Percentiles rank a stretch among this genome's conserved stretches.
phyloP scores from a whole-genome alignment of 2,329 filamentous ascomycete genomes.

The Atkinsonella hypoxylon region DNA sequence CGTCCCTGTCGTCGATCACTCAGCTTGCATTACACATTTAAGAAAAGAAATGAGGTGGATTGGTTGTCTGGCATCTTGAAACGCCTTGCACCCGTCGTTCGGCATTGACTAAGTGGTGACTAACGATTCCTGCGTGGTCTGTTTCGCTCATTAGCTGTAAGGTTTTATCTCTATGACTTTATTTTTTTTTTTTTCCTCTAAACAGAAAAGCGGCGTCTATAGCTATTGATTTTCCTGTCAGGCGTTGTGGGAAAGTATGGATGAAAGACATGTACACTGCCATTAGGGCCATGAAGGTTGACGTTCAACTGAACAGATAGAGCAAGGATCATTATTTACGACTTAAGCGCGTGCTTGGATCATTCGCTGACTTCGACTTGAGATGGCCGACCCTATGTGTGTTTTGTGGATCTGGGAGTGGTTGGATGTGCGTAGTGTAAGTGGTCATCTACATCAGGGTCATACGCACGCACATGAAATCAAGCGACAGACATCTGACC shows the following conservation, averaged over 20 bases:
- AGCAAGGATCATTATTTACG: slow-evolving; percentile 3
- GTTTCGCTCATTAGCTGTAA: neutral
- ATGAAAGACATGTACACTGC: slow-evolving; percentile 18
- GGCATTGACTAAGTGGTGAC: neutral
- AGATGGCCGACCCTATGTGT: too few species aligned
- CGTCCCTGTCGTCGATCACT: neutral
- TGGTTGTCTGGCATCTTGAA: neutral
- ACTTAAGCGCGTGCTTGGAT: too few species aligned
- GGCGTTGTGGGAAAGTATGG: slow-evolving; percentile 21
- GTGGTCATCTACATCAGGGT: neutral
- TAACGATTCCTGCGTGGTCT: neutral
- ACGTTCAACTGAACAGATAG: slow-evolving; percentile 11
- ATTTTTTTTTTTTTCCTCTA: neutral
- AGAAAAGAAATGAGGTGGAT: neutral
- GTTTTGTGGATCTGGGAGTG: too few species aligned
- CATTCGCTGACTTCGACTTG: too few species aligned
- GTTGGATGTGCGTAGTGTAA: neutral
- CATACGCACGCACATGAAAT: neutral
- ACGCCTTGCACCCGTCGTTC: neutral
- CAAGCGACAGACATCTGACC: neutral
- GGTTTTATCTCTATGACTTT: neutral
- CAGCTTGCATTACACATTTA: neutral
- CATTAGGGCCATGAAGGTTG: slow-evolving; percentile 10
- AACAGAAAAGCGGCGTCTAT: slow-evolving; percentile 13
- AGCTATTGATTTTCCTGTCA: slow-evolving; percentile 11